Percentiles rank a stretch among this genome's conserved stretches.
These are phyloP conservation scores for Multifurca ochricompacta DNA, from an alignment of 768 basidiomycete genomes.

Conservation along the genomic window DNA sequence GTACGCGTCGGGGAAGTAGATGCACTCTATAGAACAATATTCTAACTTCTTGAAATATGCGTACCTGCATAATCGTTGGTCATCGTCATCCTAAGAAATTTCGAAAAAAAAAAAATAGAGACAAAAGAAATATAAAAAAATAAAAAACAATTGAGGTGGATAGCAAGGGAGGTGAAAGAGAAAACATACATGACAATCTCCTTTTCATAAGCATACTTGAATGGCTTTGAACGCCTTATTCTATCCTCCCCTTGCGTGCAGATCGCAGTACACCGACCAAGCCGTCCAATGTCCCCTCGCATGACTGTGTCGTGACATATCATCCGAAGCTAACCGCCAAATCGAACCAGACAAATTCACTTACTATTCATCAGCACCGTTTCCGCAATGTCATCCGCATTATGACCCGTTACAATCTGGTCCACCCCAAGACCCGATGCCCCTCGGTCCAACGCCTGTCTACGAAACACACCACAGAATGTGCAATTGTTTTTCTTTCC, in stretches of 20 bases:
- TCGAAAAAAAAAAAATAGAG: not conserved
- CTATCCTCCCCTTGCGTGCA: constrained; percentile 96
- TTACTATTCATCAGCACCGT: constrained; percentile 97
- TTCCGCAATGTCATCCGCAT: constrained; percentile 98
- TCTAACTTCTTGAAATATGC: constrained; percentile 99
- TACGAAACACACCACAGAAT: constrained; percentile 95
- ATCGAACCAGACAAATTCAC: constrained; percentile 27
- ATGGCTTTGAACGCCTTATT: constrained; percentile 96
- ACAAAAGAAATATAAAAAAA: not conserved
- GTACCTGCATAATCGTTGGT: constrained; percentile 68
- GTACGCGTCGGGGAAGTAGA: constrained; percentile 98
- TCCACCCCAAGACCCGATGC: constrained; percentile 84
- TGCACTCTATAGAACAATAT: constrained; percentile 98
- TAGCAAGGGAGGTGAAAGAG: not conserved
- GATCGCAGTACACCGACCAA: constrained; percentile 89
- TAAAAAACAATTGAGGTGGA: no score
- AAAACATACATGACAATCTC: constrained; percentile 90
- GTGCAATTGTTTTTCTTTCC: constrained; percentile 99
- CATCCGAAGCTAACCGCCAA: constrained; percentile 6
- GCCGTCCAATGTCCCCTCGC: constrained; percentile 92
- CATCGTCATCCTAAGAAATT: not conserved
- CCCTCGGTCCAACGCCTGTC: constrained; percentile 94
- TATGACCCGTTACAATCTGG: constrained; percentile 98
- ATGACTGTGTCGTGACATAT: constrained; percentile 53
- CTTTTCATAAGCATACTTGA: constrained; percentile 99